Base-by-base conservation (phyloP, 257 asterid genomes). In the Solanum etuberosum region DNA sequence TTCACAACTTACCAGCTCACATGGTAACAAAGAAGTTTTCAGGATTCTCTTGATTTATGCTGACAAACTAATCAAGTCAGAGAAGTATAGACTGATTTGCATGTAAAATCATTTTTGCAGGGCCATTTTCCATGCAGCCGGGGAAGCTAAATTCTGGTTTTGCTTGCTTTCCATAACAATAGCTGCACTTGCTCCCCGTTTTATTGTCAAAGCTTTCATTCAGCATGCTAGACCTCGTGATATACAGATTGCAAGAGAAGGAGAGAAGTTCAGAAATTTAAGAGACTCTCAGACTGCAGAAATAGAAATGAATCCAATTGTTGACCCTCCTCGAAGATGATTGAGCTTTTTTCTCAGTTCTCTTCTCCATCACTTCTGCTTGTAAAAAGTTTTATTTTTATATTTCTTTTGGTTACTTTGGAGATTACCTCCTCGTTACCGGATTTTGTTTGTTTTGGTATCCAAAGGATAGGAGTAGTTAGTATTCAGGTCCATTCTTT, bases 131-230 rank as follows among this genome's bases (percentile, higher is more conserved):
- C 90, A 91, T 84, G 90, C 95, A 18, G 96, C 98, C 5, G 81
- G 89, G 16, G 93, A 95, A 5, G 87, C 74, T 59, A 76, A 94
- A 76, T 96, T 97, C 86, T 97, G 99, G 99, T 84, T 89, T 13
- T 95, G 96, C 91, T 91, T 96, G 92, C 91, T 93, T 42, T 94
- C 96, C 40, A 92, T 94, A 87, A 88, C 84, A 2, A 89, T 93
- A 6, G 99, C 93, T 65, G 98, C 92, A 31, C 88, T 96, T 25
- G 74, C 94, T 78, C 99, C 99, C 73, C 99, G 96, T 73, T 96
- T 97, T 70, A 91, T 92, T 27, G 93, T 93, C 70, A 96, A 94
- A 89, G 81, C 84, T 29, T 86, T 91, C 81, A 88, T 87, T 29
- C 96, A 93, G 89, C 87, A 90, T 72, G 86, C 54, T 59, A 88